Conservation (phyloP, 225 moss, liverwort and hornwort species). For the Lunularia cruciata region DNA sequence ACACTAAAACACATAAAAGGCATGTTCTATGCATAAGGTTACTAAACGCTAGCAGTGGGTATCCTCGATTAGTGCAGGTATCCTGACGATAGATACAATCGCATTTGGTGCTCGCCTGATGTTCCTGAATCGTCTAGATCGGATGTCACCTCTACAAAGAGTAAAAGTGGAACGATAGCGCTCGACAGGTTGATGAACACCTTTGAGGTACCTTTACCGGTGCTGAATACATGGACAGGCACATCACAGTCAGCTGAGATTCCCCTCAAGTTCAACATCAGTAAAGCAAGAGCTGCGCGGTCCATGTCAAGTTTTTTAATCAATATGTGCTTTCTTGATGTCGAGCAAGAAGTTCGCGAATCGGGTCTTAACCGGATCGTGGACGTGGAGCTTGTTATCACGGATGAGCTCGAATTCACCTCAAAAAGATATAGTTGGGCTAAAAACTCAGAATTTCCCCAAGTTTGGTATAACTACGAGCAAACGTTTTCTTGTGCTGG, state of each 20-base stretch:
- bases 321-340: neutral
- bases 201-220: neutral
- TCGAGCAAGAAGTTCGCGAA: neutral
- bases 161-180: neutral
- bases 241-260: neutral
- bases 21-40: too few species aligned
- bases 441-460: too few species aligned
- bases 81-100: slow-evolving; percentile 10
- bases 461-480: neutral
- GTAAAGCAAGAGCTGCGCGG: neutral
- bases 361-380: too few species aligned
- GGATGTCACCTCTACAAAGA: neutral
- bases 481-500: neutral
- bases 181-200: too few species aligned
- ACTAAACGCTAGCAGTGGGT: too few species aligned
- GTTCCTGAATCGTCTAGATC: neutral
- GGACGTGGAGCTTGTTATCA: too few species aligned
- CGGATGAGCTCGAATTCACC: too few species aligned
- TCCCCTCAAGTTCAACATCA: neutral
- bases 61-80: slow-evolving; percentile 3
- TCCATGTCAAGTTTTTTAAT: neutral
- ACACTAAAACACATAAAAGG: too few species aligned
- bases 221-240: neutral
- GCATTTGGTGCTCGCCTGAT: neutral
- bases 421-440: too few species aligned